phyloP scores from a whole-genome alignment of 2,329 filamentous ascomycete species.

The Seiridium cupressi region DNA sequence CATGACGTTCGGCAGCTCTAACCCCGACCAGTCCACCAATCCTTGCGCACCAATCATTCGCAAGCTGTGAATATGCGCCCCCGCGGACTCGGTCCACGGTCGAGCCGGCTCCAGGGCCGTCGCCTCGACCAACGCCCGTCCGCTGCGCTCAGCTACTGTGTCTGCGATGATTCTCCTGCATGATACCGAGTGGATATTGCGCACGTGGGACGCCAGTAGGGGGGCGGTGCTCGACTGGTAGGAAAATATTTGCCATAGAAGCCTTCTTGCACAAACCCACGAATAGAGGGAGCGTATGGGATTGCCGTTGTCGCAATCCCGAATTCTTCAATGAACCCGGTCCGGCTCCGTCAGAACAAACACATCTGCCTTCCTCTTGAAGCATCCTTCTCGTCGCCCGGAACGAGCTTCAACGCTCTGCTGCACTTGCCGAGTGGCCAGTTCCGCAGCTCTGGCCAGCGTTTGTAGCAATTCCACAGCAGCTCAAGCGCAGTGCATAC shows the following conservation, averaged over 20 bases:
- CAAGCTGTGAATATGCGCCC: background rate
- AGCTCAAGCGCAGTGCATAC: too few relatives aligned
- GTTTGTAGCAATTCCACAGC: too few relatives aligned
- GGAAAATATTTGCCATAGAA: background rate
- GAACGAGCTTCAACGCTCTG: too few relatives aligned
- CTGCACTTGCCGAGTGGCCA: too few relatives aligned
- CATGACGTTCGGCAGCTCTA: conserved; percentile 8
- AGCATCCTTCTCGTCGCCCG: too few relatives aligned
- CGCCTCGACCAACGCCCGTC: background rate
- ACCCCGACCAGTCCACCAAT: conserved; percentile 3
- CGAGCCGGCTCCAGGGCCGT: background rate
- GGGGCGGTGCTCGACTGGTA: background rate
- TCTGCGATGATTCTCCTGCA: background rate
- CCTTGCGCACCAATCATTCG: conserved; percentile 7
- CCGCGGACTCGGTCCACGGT: background rate
- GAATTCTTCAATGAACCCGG: background rate
- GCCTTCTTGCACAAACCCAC: background rate
- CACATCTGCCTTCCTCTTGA: too few relatives aligned
- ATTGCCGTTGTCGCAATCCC: background rate
- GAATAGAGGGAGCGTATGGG: background rate
- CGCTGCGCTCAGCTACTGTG: background rate
- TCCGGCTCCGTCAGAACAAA: background rate
- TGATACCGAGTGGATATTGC: background rate
- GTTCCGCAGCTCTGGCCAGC: too few relatives aligned
- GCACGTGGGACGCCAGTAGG: background rate